A percentile compares a stretch with the other conserved stretches of the same genome.
These are phyloP conservation scores for Arthrocladium fulminans DNA, from an alignment of 2,329 filamentous ascomycete genomes.

Conservation along the genomic window DNA sequence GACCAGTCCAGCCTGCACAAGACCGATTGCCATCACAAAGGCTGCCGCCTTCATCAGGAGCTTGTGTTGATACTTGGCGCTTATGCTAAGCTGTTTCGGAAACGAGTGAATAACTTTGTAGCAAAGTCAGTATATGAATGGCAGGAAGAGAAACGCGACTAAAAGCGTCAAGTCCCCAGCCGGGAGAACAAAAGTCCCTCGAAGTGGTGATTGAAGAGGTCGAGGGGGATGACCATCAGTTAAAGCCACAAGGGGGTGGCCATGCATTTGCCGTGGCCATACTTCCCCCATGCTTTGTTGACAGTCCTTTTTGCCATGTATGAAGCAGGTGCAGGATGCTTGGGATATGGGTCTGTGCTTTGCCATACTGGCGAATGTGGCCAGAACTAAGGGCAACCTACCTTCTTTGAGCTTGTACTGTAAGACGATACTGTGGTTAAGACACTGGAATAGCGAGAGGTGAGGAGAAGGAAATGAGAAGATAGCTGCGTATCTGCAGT, in stretches of 20 bases:
- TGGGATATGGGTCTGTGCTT: constrained; percentile 1
- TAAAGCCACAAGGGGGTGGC: constrained; percentile 2
- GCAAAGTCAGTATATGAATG: constrained; percentile 3
- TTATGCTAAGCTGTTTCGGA: neutral
- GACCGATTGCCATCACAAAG: neutral
- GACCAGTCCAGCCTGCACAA: constrained; percentile 1
- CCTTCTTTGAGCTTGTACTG: no score
- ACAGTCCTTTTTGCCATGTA: constrained; percentile 2
- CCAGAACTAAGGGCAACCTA: no score
- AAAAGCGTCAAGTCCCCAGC: neutral
- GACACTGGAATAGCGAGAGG: no score
- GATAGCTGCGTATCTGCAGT: no score
- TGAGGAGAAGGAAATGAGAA: no score
- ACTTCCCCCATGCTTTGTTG: constrained; percentile 3
- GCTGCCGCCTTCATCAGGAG: constrained; percentile 1
- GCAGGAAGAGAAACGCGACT: constrained; percentile 1
- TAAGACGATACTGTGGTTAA: no score
- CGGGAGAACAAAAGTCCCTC: neutral
- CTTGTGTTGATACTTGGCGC: neutral
- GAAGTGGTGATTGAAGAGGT: neutral
- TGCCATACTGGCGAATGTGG: neutral
- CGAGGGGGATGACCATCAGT: neutral
- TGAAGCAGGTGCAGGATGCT: neutral
- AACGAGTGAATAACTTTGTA: constrained; percentile 6
- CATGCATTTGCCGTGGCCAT: neutral